phyloP scores from a whole-genome alignment of 768 basidiomycete species.

The Pisolithus marmoratus region DNA sequence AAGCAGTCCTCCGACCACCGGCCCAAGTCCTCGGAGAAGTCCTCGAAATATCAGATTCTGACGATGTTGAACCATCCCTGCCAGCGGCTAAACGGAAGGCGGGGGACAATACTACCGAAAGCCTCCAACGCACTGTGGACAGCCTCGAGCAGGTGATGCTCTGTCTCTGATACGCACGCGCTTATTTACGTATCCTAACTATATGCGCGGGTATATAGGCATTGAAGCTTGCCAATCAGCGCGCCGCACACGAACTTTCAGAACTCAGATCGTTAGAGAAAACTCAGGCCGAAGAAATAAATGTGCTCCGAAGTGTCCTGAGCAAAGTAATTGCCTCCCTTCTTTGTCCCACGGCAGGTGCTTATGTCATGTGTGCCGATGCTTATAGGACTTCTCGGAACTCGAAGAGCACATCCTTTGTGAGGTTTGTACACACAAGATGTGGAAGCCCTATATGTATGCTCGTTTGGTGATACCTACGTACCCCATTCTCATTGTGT shows the following conservation, averaged over 20 bases:
- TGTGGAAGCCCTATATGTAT: conserved; percentile 67
- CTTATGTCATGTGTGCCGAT: background rate
- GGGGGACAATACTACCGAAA: conserved; percentile 8
- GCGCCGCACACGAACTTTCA: conserved; percentile 13
- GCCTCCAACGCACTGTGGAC: conserved; percentile 36
- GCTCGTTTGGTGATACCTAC: conserved; percentile 16
- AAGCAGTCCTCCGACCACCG: conserved; percentile 11
- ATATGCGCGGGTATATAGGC: conserved; percentile 10
- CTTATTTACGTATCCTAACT: background rate
- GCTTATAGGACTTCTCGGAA: conserved; percentile 33
- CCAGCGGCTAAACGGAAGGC: conserved; percentile 10
- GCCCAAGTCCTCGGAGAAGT: conserved; percentile 29
- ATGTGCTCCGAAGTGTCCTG: background rate
- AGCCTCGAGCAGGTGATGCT: conserved; percentile 37
- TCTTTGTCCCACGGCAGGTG: background rate
- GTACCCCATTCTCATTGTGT: conserved; percentile 1
- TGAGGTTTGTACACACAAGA: conserved; percentile 56
- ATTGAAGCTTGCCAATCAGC: conserved; percentile 7
- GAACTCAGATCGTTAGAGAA: conserved; percentile 15
- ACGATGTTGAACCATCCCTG: conserved; percentile 28
- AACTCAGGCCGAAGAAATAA: conserved; percentile 1
- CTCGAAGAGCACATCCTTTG: conserved; percentile 55
- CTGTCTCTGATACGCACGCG: background rate
- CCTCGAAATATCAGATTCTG: conserved; percentile 56
- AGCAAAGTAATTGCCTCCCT: background rate